These are phyloP conservation scores for Metarhizium robertsii DNA, from an alignment of 2,329 filamentous ascomycete species.

Conservation along the genomic window DNA sequence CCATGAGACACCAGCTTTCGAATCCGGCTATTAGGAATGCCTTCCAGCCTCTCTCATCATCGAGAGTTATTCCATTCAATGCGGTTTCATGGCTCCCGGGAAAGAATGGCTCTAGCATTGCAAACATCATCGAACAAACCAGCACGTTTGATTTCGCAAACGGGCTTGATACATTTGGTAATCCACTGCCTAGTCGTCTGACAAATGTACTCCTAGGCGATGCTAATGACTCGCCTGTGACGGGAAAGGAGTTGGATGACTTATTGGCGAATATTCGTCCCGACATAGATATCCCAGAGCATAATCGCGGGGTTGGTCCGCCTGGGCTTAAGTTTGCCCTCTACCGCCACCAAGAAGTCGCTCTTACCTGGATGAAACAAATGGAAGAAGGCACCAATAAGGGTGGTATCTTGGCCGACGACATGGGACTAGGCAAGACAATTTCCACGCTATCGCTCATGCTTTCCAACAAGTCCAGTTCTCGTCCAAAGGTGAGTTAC, in stretches of 20 bases:
- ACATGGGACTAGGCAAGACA: slow-evolving; percentile 91
- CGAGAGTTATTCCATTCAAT: background rate
- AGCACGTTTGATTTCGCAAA: slow-evolving; percentile 25
- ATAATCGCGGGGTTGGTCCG: slow-evolving; percentile 60
- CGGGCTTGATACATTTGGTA: slow-evolving; percentile 26
- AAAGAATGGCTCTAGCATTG: slow-evolving; percentile 12
- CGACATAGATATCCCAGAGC: slow-evolving; percentile 53
- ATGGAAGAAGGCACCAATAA: slow-evolving; percentile 70
- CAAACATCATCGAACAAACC: slow-evolving; percentile 28
- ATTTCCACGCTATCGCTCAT: slow-evolving; percentile 76
- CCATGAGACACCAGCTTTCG: background rate
- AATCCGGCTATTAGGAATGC: background rate
- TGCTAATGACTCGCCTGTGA: slow-evolving; percentile 28
- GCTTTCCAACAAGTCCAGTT: slow-evolving; percentile 52
- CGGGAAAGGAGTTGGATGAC: slow-evolving; percentile 57
- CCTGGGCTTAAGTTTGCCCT: slow-evolving; percentile 57
- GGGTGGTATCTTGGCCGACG: slow-evolving; percentile 85
- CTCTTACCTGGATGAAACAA: slow-evolving; percentile 74
- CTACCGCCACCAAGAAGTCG: slow-evolving; percentile 76
- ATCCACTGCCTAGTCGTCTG: slow-evolving; percentile 24
- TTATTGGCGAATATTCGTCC: slow-evolving; percentile 65
- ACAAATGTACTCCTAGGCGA: slow-evolving; percentile 24
- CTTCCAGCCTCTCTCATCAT: background rate
- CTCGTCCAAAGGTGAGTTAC: slow-evolving; percentile 22
- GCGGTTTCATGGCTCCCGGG: background rate